phyloP scores from a whole-genome alignment of 345 rosid genomes.

The Populus pruinosa region DNA sequence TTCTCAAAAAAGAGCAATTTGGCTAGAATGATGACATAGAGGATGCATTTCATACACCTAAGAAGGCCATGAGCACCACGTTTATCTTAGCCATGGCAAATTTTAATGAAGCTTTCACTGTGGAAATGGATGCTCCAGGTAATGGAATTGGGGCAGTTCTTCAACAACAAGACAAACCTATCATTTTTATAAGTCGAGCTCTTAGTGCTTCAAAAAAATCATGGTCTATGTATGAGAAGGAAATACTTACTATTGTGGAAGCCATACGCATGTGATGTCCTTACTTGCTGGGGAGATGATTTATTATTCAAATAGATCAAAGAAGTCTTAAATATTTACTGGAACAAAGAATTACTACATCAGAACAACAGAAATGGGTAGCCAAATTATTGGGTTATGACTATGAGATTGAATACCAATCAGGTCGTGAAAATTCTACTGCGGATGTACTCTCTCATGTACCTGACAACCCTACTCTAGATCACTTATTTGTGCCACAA shows the following conservation, averaged over 20 bases:
- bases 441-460: too few relatives aligned
- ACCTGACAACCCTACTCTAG: too few relatives aligned
- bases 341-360: not conserved
- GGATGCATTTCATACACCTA: not conserved
- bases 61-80: not conserved
- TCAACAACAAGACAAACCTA: too few relatives aligned
- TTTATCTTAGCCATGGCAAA: not conserved
- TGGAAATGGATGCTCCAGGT: not conserved
- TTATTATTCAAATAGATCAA: not conserved
- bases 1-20: too few relatives aligned
- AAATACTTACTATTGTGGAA: not conserved
- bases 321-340: not conserved
- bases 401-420: too few relatives aligned
- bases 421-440: too few relatives aligned
- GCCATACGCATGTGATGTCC: not conserved
- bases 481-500: too few relatives aligned
- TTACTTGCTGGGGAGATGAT: not conserved
- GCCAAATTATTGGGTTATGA: not conserved
- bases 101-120: not conserved
- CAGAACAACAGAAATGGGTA: not conserved
- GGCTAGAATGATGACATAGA: too few relatives aligned
- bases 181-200: too few relatives aligned
- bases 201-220: too few relatives aligned
- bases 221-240: not conserved
- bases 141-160: not conserved